Evolutionary conservation across 352 stramenopile species (phyloP), one percentile per base, ranked within the genome.

Genomic region (Elongisporangium undulatum): DNA sequence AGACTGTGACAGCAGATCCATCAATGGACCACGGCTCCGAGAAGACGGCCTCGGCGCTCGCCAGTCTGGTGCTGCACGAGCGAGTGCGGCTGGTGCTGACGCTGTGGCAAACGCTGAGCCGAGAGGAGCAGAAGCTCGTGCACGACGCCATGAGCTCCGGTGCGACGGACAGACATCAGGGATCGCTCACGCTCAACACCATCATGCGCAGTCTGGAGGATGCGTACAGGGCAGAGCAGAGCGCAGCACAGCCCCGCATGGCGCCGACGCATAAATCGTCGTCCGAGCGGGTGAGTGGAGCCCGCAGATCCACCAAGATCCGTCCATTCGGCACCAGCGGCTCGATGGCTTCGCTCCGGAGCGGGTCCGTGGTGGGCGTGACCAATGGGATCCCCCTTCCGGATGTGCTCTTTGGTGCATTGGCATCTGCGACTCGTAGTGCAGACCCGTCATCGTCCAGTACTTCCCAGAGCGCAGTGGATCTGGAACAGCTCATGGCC

Each of bases 181-280:
- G 53, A 58, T 6, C 63, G 56, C 19, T 58, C 19, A 69, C 64
- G 3, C 64, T 88, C 15, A 73, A 79, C 19, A 63, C 61, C 1
- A 70, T 90, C 9, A 60, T 90, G 0, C 68, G 73, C 21, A 63
- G 74, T 29, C 69, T 90, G 1, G 75, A 90, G 49, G 78, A 85
- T 22, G 70, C 75, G n/a, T 90, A 90, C 56, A 66, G 77, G 4
- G 74, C 75, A 2, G 77, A 90, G 63, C 68, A 88, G 61, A 77
- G 79, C n/a, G 5, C 26, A 38, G 5, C 26, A 7, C 26, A 45
- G 34, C 34, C 34, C 13, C 34, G 12, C 34, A 45, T 45, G 34
- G 3, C 34, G 12, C 12, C 34, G 34, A 17, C 34, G 10, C 2
- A 45, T 17, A 45, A 45, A 17, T 45, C 34, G 34, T 16, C 34